A percentile compares a stretch with the other conserved stretches of the same genome.
These are phyloP conservation scores for Thelonectria olida DNA, from an alignment of 2,329 filamentous ascomycete species.

Conservation along the genomic window DNA sequence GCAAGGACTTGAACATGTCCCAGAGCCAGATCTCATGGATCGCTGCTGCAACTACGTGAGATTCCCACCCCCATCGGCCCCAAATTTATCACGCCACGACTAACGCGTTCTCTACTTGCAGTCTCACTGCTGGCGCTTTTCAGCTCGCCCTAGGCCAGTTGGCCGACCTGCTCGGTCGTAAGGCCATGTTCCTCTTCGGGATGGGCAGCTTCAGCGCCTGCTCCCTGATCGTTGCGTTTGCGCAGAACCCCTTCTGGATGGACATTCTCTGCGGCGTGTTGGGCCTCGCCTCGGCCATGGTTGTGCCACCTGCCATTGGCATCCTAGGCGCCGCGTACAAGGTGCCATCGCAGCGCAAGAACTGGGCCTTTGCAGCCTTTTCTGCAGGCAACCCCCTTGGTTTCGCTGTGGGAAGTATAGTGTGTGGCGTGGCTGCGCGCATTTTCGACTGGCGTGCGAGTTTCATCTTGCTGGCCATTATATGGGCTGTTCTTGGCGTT, in stretches of 20 bases:
- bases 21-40: conserved; percentile 75
- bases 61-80: not conserved
- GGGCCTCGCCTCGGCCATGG: conserved; percentile 71
- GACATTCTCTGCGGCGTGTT: conserved; percentile 70
- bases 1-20: conserved; percentile 67
- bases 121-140: conserved; percentile 69
- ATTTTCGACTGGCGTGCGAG: conserved; percentile 71
- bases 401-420: conserved; percentile 58
- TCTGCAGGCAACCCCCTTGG: conserved; percentile 52
- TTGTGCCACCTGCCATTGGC: conserved; percentile 71
- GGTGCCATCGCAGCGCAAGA: conserved; percentile 69
- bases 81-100: not conserved
- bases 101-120: conserved; percentile 5
- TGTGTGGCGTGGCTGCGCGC: conserved; percentile 69
- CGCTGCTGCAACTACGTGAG: conserved; percentile 63
- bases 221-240: conserved; percentile 33
- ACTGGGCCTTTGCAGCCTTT: conserved; percentile 71
- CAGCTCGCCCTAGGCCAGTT: conserved; percentile 64
- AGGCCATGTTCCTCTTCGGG: conserved; percentile 26
- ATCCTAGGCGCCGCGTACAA: conserved; percentile 71
- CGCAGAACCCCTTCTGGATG: conserved; percentile 37
- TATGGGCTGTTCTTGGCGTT: conserved; percentile 68
- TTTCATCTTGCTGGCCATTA: conserved; percentile 69
- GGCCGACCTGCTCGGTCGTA: conserved; percentile 27
- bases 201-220: conserved; percentile 34